Evolutionary conservation across 345 rosid genomes (phyloP), one percentile per base, ranked within the genome.

Genomic region (Lumnitzera littorea): DNA sequence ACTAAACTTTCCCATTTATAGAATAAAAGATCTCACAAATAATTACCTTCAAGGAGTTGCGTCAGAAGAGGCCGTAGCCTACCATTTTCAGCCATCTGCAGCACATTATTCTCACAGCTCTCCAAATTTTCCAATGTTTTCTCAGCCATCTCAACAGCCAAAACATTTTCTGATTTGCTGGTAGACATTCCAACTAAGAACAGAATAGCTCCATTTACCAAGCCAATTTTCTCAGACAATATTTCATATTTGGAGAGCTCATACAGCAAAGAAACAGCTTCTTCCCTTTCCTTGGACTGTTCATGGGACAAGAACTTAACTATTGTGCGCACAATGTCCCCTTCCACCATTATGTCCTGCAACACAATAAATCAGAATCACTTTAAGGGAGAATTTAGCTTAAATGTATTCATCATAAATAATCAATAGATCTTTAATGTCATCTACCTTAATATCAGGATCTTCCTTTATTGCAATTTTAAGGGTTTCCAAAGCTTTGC

Each of bases 71-170:
- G 99, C 57, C 70, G 84, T 65, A 89, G 68, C 76, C 96, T 77
- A 59, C 96, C 97, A 60, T 72, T 82, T 57, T 72, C 88, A 73
- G 97, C 97, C 98, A 92, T 92, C 85, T 85, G 84, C 65, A 82
- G 68, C 62, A 92, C 89, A 85, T 92, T 92, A 67, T 85, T 82
- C 76, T 85, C 94, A 46, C 79, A 82, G 50, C 49, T 81, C 68
- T 82, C 96, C 79, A 92, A 80, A 70, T 92, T 92, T 61, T 69
- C 82, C 63, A 92, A 82, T 3, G 91, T 89, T 71, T 60, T 74
- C 55, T 87, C 91, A 66, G 97, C 96, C 71, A 71, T 87, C 76
- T 89, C 96, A 77, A 92, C 91, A 36, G 98, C 85, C 50, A 77
- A 70, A 71, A 85, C 51, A 70, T 75, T 77, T 76, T 89, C 97